Percentiles rank a stretch among this genome's conserved stretches.
phyloP scores from a whole-genome alignment of 1,139 yeast genomes.

The Yamadazyma taylorii region DNA sequence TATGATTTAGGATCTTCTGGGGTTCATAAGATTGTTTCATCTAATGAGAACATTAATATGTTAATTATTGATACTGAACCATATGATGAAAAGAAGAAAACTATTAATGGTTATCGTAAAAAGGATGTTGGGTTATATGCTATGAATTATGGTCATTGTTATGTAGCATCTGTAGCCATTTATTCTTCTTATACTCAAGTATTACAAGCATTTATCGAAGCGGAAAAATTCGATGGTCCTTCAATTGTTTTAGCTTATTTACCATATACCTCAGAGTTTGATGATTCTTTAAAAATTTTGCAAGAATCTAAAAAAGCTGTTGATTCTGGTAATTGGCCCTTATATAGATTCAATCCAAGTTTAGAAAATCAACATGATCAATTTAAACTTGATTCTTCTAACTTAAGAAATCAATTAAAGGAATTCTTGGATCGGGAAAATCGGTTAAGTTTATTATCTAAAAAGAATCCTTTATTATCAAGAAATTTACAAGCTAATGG shows the following conservation, averaged over 20 bases:
- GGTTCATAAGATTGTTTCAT: constrained; percentile 78
- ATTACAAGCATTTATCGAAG: constrained; percentile 85
- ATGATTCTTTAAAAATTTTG: constrained; percentile 70
- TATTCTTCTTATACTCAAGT: constrained; percentile 93
- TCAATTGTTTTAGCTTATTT: constrained; percentile 87
- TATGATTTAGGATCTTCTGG: constrained; percentile 92
- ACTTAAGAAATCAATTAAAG: constrained; percentile 72
- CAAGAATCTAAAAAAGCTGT: constrained; percentile 89
- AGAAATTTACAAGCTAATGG: constrained; percentile 70
- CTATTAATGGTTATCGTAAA: constrained; percentile 55
- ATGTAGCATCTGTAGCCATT: constrained; percentile 93
- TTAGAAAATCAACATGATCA: constrained; percentile 47
- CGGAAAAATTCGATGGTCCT: constrained; percentile 85
- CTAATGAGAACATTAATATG: constrained; percentile 79
- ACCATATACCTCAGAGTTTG: constrained; percentile 69
- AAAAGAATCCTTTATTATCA: constrained; percentile 72
- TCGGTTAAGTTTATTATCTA: constrained; percentile 72
- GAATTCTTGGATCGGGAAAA: constrained; percentile 88
- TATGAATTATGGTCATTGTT: constrained; percentile 87
- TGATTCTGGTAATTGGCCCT: constrained; percentile 94
- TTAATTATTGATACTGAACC: constrained; percentile 91
- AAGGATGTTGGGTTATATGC: constrained; percentile 95
- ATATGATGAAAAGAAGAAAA: constrained; percentile 44
- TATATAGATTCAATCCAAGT: constrained; percentile 79
- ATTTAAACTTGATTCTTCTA: constrained; percentile 83